Evolutionary conservation across 371 early-diverging fungal species (phyloP), one percentile per base, ranked within the genome.

Genomic region (Apophysomyces sp.): DNA sequence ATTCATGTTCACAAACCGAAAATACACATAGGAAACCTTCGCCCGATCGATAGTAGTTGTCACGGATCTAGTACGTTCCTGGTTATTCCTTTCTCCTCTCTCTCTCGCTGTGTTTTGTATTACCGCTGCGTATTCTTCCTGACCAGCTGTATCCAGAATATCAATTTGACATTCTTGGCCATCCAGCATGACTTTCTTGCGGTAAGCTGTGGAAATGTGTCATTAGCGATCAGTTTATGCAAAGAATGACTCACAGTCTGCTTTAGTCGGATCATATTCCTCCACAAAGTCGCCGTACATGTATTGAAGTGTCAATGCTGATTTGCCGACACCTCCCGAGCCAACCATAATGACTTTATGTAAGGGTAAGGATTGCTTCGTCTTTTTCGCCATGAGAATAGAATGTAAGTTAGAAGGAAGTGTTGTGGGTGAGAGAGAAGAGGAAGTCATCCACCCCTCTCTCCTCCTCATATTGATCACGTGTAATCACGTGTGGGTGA

Each of bases 281-380:
- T 94, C 94, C 57, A 92, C 90, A 80, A 94, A 94, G 79, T 94
- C 92, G 58, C 92, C 92, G 61, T 92, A 93, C 91, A 93, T 87
- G 84, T 87, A 93, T 72, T 92, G 92, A 32, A 94, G 80, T 0
- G 94, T 93, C 61, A 94, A 73, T 7, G 93, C 92, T 2, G 92
- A 92, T 75, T 94, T 94, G 58, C 95, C 95, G 24, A 94, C 95
- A 63, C 92, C 94, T 63, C 95, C 95, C 15, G 89, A 87, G 52
- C 95, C 95, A 32, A 93, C 94, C 93, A 92, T 92, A 71, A 94
- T 90, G 62, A 93, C 84, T 76, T 92, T 92, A 71, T 92, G 92
- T 51, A 91, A 80, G 32, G 91, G 90, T 52, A 84, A 61, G 52
- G 75, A 74, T 68, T 77, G 80, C 56, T 82, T 85, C 64, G 67